Evolutionary conservation across 1,139 yeast species (phyloP), one percentile per base, ranked within the genome.

Genomic region (Ogataea hybrid): DNA sequence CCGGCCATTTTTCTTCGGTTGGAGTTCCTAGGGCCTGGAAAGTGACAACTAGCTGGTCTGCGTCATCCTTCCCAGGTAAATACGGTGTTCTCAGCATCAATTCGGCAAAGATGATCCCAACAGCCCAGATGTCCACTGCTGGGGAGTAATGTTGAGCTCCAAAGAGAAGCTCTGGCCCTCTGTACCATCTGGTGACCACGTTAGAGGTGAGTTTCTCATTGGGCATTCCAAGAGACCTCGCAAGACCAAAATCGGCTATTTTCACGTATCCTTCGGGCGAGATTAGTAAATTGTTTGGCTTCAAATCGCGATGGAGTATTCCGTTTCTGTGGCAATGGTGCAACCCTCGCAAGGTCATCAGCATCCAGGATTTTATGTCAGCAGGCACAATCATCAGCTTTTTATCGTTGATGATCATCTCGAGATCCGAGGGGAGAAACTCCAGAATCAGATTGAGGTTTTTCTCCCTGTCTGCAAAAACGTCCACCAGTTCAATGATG

Each of bases 21-120:
- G 99, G 98, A 0, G 98, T 89, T 0, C 99, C 99, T 49, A 90
- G 68, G 0, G 98, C 98, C 55, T 89, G 77, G 59, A 92, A 90
- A 0, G 97, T 92, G 10, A 89, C 85, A 44, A 84, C 95, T 31
- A 90, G 68, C 61, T 92, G 99, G 57, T 90, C 96, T 1, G 80
- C 65, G 62, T 92, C 98, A 52, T 87, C 92, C 51, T 78, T 79
- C 1, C 97, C 98, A 0, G 99, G 96, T 37, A 94, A 67, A 60
- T 92, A 92, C 1, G 99, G 98, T 2, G 88, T 87, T 58, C 99
- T 73, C 52, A 92, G 70, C 97, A 92, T 89, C 53, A 92, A 69
- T 58, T 92, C 98, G 0, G 97, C 97, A 68, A 89, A 90, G n/a
- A 92, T 90, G 5, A 87, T 79, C 1, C 98, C 98, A 15, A 89